These are phyloP conservation scores for Violaceomyces palustris DNA, from an alignment of 1,284 basidiomycete genomes.

Conservation along the genomic window DNA sequence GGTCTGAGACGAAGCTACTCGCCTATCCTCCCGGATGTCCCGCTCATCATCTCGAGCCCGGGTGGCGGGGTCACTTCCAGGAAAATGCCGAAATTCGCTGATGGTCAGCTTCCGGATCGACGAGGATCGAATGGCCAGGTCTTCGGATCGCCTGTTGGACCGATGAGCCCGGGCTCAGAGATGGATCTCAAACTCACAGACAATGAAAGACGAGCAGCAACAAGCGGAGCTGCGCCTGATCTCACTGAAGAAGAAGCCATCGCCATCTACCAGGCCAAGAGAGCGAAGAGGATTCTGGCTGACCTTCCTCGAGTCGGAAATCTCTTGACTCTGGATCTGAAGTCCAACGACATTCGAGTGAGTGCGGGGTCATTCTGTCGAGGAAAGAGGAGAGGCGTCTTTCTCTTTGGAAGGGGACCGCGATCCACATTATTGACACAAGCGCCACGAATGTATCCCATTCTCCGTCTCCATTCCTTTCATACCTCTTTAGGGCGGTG, in stretches of 20 bases:
- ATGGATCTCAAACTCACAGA: slow-evolving; percentile 17
- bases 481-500: slow-evolving; percentile 57
- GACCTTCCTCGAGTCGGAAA: slow-evolving; percentile 76
- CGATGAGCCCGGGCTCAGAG: slow-evolving; percentile 10
- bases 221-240: slow-evolving; percentile 4
- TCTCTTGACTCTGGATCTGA: slow-evolving; percentile 80
- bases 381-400: too few relatives aligned
- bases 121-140: too few relatives aligned
- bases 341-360: slow-evolving; percentile 75
- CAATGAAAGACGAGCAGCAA: slow-evolving; percentile 15
- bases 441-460: too few relatives aligned
- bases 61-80: slow-evolving; percentile 39
- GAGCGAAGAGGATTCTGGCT: slow-evolving; percentile 53
- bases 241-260: slow-evolving; percentile 33
- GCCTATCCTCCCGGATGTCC: slow-evolving; percentile 35
- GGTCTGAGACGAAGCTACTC: slow-evolving; percentile 29
- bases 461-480: slow-evolving; percentile 7
- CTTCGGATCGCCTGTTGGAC: too few relatives aligned
- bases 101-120: too few relatives aligned
- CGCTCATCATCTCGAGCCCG: slow-evolving; percentile 37
- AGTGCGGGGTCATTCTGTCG: too few relatives aligned
- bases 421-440: background rate
- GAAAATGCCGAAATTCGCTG: slow-evolving; percentile 31
- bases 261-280: slow-evolving; percentile 29
- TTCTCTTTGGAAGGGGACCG: background rate